Conservation (phyloP, 2,329 filamentous ascomycete genomes). For the Alternaria brassicicola region DNA sequence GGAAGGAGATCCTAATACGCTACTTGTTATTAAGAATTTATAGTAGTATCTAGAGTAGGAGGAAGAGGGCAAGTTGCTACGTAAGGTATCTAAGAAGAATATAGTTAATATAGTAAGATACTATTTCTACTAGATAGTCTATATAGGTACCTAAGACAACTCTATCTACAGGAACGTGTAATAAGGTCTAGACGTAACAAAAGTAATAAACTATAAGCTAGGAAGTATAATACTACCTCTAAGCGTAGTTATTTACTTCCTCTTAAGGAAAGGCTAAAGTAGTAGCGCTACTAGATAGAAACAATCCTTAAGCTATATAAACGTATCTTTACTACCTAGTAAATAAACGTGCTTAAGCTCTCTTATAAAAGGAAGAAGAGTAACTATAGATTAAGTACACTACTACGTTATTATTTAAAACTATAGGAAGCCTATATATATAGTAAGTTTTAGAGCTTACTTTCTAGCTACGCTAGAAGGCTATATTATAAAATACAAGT, state of each 20-base stretch:
- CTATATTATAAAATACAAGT: constrained; percentile 49
- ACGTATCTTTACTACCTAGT: background rate
- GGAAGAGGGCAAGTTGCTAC: constrained; percentile 52
- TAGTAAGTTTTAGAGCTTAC: constrained; percentile 36
- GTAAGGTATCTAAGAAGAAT: constrained; percentile 43
- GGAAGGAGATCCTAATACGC: constrained; percentile 14
- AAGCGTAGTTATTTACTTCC: background rate
- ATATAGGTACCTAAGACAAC: constrained; percentile 6
- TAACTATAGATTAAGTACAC: background rate
- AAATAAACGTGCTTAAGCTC: background rate
- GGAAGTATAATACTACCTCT: too few species aligned
- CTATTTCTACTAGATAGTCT: constrained; percentile 16
- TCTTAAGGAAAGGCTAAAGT: background rate
- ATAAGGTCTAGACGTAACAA: constrained; percentile 9
- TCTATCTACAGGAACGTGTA: constrained; percentile 8
- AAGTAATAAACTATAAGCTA: background rate
- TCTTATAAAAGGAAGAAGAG: background rate
- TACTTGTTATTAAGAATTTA: constrained; percentile 56
- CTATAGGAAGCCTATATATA: constrained; percentile 52
- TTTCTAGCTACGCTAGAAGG: constrained; percentile 31
- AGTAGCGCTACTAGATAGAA: background rate
- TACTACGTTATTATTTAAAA: constrained; percentile 50
- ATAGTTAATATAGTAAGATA: constrained; percentile 32
- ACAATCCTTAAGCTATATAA: too few species aligned
- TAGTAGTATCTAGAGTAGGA: constrained; percentile 52